Percentiles rank a stretch among this genome's conserved stretches.
These are phyloP conservation scores for Phytophthora hybrid DNA, from an alignment of 352 stramenopile species.

Conservation along the genomic window DNA sequence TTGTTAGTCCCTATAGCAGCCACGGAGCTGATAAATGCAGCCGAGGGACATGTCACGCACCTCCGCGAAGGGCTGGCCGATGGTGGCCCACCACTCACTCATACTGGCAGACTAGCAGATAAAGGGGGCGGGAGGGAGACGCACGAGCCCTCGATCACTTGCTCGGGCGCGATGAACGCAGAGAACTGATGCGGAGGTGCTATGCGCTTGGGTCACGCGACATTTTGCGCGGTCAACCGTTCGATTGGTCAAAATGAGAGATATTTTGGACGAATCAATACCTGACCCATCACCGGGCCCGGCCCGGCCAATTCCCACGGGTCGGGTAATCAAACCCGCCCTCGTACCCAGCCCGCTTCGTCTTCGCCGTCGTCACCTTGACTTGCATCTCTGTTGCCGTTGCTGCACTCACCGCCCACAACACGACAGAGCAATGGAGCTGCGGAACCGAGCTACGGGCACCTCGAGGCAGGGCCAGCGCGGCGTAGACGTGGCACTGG, in stretches of 20 bases:
- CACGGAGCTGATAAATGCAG: not conserved
- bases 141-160: not conserved
- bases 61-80: conserved; percentile 78
- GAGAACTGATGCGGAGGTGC: conserved; percentile 24
- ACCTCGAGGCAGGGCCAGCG: conserved; percentile 41
- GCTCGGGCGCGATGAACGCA: not conserved
- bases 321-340: not conserved
- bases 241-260: conserved; percentile 7
- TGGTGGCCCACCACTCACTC: conserved; percentile 84
- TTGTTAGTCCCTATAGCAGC: conserved; percentile 17
- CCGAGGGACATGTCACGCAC: conserved; percentile 32
- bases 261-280: conserved; percentile 15
- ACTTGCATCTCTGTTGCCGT: not conserved
- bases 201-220: conserved; percentile 16
- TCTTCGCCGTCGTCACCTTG: conserved; percentile 16
- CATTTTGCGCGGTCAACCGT: conserved; percentile 13
- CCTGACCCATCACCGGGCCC: not conserved
- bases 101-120: conserved; percentile 40
- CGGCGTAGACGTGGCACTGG: conserved; percentile 64
- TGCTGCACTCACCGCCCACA: not conserved
- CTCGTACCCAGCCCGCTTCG: not conserved
- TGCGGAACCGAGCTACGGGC: conserved; percentile 60
- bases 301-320: conserved; percentile 1
- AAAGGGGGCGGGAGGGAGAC: not conserved
- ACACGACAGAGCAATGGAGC: conserved; percentile 52